Evolutionary conservation across 2,329 filamentous ascomycete genomes (phyloP).

Genomic region (Sclerotinia glacialis): DNA sequence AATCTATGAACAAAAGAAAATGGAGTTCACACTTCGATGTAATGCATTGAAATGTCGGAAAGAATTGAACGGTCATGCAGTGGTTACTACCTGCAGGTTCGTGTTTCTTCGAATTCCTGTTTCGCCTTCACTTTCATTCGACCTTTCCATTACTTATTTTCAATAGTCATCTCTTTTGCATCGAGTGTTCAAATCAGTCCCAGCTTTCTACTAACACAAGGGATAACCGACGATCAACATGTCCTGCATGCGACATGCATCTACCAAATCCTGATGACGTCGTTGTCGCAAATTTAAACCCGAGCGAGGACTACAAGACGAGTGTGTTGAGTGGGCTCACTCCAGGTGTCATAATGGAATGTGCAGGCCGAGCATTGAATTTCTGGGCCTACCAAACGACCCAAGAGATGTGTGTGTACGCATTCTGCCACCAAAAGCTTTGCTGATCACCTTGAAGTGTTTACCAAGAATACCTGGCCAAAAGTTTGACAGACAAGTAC

Average conservation of each 20-base stretch:
- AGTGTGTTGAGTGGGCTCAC: conserved; percentile 79
- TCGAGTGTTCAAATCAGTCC: conserved; percentile 64
- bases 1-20: conserved; percentile 40
- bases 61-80: conserved; percentile 65
- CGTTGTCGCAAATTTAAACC: conserved; percentile 67
- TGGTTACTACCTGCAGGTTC: conserved; percentile 88
- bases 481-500: conserved; percentile 71
- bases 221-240: conserved; percentile 53
- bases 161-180: conserved; percentile 78
- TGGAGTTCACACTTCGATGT: conserved; percentile 76
- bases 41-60: conserved; percentile 75
- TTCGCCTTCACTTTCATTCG: background rate
- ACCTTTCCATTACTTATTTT: conserved; percentile 23
- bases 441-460: conserved; percentile 48
- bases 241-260: conserved; percentile 71
- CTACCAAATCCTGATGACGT: conserved; percentile 73
- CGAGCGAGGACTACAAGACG: conserved; percentile 86
- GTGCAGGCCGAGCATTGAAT: conserved; percentile 70
- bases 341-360: conserved; percentile 81
- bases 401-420: conserved; percentile 69
- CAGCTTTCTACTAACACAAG: conserved; percentile 53
- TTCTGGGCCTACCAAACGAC: conserved; percentile 87
- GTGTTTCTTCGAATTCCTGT: conserved; percentile 27
- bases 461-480: conserved; percentile 74
- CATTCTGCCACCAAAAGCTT: conserved; percentile 26